Percentiles rank a stretch among this genome's conserved stretches.
phyloP scores from a whole-genome alignment of 1,284 basidiomycete species.

The Pyrrhoderma noxium region DNA sequence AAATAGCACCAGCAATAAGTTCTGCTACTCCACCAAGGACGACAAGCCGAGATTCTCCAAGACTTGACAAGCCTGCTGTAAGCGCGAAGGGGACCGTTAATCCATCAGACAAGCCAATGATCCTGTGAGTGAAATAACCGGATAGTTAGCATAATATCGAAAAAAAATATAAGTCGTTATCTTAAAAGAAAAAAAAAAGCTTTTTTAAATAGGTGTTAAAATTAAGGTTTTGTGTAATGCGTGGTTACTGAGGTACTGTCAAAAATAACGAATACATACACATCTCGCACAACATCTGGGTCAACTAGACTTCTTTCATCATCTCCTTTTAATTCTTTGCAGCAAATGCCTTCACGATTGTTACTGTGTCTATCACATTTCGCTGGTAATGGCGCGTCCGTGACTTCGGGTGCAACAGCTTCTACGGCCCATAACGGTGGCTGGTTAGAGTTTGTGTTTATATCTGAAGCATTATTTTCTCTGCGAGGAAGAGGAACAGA shows the following conservation, averaged over 20 bases:
- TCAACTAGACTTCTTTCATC: constrained; percentile 76
- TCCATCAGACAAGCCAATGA: constrained; percentile 95
- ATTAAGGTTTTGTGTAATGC: too few relatives aligned
- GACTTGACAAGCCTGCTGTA: constrained; percentile 83
- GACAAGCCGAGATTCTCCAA: constrained; percentile 84
- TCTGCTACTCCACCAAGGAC: constrained; percentile 90
- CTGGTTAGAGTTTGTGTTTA: constrained; percentile 23
- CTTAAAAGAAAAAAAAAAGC: too few relatives aligned
- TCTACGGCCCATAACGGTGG: constrained; percentile 61
- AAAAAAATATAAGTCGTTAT: neutral
- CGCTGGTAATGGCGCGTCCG: constrained; percentile 38
- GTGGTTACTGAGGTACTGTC: too few relatives aligned
- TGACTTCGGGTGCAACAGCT: constrained; percentile 29
- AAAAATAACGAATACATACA: too few relatives aligned
- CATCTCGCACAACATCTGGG: constrained; percentile 80
- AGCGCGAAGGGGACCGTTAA: constrained; percentile 90
- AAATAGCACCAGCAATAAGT: constrained; percentile 91
- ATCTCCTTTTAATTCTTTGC: constrained; percentile 71
- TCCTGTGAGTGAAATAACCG: too few relatives aligned
- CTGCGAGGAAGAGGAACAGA: constrained; percentile 30
- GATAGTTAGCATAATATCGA: neutral
- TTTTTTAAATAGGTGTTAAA: too few relatives aligned
- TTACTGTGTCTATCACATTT: constrained; percentile 53
- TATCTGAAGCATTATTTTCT: constrained; percentile 19
- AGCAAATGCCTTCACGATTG: constrained; percentile 61